phyloP scores from a whole-genome alignment of 768 basidiomycete genomes.

The Calocybe indica region DNA sequence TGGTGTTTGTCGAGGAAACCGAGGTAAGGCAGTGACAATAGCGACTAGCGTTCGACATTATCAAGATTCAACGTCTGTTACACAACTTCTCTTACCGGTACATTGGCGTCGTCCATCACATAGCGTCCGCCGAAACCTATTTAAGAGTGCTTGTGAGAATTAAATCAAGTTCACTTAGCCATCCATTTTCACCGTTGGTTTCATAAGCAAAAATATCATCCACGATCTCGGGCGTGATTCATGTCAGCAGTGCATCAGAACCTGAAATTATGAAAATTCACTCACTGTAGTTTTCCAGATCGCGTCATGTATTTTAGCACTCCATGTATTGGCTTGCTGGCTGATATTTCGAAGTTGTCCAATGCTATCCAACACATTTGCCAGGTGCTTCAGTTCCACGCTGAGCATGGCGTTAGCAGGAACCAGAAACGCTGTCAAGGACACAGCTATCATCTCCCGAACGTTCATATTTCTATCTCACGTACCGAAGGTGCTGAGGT shows the following conservation, averaged over 20 bases:
- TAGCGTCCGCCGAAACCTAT: slow-evolving; percentile 64
- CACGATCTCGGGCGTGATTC: slow-evolving; percentile 38
- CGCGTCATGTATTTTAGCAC: slow-evolving; percentile 49
- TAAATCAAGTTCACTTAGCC: not conserved
- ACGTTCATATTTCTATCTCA: not conserved
- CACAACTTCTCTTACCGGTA: slow-evolving; percentile 46
- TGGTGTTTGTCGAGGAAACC: slow-evolving; percentile 63
- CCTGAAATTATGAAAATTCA: not conserved
- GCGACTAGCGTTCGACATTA: slow-evolving; percentile 38
- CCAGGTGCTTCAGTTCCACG: slow-evolving; percentile 61
- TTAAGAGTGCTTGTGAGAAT: not conserved
- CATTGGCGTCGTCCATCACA: slow-evolving; percentile 84
- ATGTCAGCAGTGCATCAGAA: not conserved
- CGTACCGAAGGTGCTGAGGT: slow-evolving; percentile 59
- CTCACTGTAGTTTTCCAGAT: slow-evolving; percentile 59
- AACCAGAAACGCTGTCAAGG: slow-evolving; percentile 56
- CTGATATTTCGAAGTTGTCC: slow-evolving; percentile 46
- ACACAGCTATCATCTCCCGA: not conserved
- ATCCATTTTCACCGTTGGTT: slow-evolving; percentile 47
- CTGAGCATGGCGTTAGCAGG: slow-evolving; percentile 82
- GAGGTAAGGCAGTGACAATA: slow-evolving; percentile 75
- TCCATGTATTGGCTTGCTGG: slow-evolving; percentile 49
- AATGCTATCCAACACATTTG: slow-evolving; percentile 48
- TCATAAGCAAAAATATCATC: slow-evolving; percentile 73
- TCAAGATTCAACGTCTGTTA: not conserved